These are phyloP conservation scores for Phycomyces nitens DNA, from an alignment of 192 early-diverging fungal genomes.

Conservation along the genomic window DNA sequence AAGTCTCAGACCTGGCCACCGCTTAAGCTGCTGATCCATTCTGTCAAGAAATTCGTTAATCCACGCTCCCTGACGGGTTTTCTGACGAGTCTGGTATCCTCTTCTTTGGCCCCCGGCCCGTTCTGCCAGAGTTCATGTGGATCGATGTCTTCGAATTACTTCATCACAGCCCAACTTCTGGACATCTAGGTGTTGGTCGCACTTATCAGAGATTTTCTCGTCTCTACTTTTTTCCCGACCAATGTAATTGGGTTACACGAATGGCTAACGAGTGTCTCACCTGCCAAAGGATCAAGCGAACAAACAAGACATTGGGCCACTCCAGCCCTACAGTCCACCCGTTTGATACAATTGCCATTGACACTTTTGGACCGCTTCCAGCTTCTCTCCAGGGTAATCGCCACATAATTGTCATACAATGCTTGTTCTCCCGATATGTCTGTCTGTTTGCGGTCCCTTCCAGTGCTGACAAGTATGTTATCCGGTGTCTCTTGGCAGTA, in stretches of 20 bases:
- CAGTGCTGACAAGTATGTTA: not conserved
- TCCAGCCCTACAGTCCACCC: not conserved
- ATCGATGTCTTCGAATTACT: not conserved
- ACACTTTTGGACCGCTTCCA: not conserved
- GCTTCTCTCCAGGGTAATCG: not conserved
- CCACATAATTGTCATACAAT: not conserved
- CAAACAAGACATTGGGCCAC: not conserved
- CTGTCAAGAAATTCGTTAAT: not conserved
- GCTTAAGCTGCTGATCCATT: not conserved
- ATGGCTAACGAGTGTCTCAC: not conserved
- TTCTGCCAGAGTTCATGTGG: not conserved
- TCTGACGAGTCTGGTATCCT: constrained; percentile 9
- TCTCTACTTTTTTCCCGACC: not conserved
- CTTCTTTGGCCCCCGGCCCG: constrained; percentile 1
- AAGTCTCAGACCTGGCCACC: not conserved
- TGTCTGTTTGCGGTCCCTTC: not conserved
- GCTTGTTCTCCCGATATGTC: not conserved
- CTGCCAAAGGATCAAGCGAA: not conserved
- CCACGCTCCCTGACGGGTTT: not conserved
- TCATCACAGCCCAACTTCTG: constrained; percentile 1
- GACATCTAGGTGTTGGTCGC: constrained; percentile 1
- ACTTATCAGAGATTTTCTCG: not conserved
- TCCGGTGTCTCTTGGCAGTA: not conserved
- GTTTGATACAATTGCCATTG: not conserved
- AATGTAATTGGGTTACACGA: not conserved